Evolutionary conservation across 73 alveolate genomes (phyloP).

Genomic region (Paraurostyla sp.): DNA sequence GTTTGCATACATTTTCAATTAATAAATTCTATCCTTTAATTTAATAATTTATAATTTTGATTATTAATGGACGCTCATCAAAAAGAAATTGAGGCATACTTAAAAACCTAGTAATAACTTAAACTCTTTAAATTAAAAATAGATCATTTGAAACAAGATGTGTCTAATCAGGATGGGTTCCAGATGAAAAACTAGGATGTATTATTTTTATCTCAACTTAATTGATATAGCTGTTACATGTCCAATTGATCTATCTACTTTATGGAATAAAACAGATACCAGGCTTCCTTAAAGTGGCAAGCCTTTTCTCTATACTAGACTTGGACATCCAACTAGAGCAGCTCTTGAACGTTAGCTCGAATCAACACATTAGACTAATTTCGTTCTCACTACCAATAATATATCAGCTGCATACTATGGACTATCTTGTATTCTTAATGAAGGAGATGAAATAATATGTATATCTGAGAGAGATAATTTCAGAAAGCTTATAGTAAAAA

Average conservation of each 20-base stretch:
- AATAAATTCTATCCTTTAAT: neutral
- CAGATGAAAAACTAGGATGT: neutral
- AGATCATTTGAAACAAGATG: neutral
- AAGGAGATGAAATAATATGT: neutral
- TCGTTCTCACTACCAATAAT: neutral
- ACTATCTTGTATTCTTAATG: neutral
- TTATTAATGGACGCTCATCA: neutral
- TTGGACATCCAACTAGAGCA: neutral
- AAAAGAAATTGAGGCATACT: neutral
- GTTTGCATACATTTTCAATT: conserved; percentile 7
- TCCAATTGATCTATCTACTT: conserved; percentile 10
- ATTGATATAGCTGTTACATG: neutral
- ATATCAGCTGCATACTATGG: neutral
- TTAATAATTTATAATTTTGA: neutral
- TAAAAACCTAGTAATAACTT: neutral
- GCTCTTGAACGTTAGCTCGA: neutral
- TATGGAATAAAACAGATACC: neutral
- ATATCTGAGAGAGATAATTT: neutral
- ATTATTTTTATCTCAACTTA: neutral
- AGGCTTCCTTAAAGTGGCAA: conserved; percentile 7
- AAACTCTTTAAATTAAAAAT: neutral
- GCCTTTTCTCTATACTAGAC: neutral
- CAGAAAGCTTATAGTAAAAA: neutral
- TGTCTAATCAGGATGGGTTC: neutral
- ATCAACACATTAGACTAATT: neutral